Evolutionary conservation across 1,284 basidiomycete species (phyloP), one percentile per base, ranked within the genome.

Genomic region (Trametes polyzona): DNA sequence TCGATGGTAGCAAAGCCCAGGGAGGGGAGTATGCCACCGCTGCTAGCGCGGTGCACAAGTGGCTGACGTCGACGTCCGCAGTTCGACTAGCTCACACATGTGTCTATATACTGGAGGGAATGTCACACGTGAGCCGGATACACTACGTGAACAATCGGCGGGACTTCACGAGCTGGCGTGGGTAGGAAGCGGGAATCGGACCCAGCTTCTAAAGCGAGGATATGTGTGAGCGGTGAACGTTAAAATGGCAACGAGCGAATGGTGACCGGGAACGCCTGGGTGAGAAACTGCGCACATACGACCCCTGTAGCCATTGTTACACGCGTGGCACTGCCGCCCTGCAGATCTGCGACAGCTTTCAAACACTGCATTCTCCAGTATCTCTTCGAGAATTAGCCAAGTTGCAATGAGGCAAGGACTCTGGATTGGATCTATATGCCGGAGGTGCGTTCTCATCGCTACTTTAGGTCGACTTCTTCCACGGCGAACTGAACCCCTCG

Each of bases 401-500:
- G n/a, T n/a, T 35, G 33, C 33, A 6, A 35, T n/a, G 12, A 14
- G 17, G 33, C n/a, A 35, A 11, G 33, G 14, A 35, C 14, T 11
- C 4, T 12, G 5, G 14, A 11, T 35, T 6, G 5, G 33, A 12
- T 24, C 39, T 11, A 12, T 2, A 23, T 3, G 14, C 9, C 40
- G 8, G 24, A 3, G 14, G 23, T 21, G 16, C 6, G 40, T 27
- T 42, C 40, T 16, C 40, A 42, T 35, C 4, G 33, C 24, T 27
- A 42, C 23, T 42, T 3, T 8, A n/a, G 12, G 12, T 9, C 3
- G 12, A 42, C 24, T 26, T 42, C 68, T 33, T 65, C 62, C 6
- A 63, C 48, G 54, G 70, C 63, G 42, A 75, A 69, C 23, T 53
- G 51, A 0, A 70, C 52, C 3, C 61, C 65, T 47, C 72, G 70